Evolutionary conservation across 768 basidiomycete species (phyloP), one percentile per base, ranked within the genome.

Genomic region (Russula brevipes): DNA sequence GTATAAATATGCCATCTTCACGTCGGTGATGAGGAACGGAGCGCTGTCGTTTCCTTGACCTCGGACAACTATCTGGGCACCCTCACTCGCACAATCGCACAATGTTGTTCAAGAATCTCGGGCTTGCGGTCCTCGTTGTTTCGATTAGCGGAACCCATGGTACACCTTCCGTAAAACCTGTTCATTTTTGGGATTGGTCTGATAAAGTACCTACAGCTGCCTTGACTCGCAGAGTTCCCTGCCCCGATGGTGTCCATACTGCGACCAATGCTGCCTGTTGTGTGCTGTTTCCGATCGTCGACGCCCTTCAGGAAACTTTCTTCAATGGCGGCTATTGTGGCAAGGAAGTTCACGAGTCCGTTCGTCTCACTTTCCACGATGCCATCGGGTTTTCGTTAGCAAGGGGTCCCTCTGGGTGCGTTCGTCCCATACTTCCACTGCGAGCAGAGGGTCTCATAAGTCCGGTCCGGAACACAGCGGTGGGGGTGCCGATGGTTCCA

Each of bases 401-500:
- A 19, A 41, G 49, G 54, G 66, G 66, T 8, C 31, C 64, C 16
- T 61, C 64, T 42, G 68, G 66, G 66, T 64, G 33, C 7, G 62
- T 9, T 7, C 12, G 24, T 53, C 49, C 39, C 31, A 61, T 62
- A n/a, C 50, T 58, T 49, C 30, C 31, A 19, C 2, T 51, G 3
- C 4, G 24, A 55, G 11, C 11, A 17, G 16, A 14, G 55, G 10
- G 24, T 24, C 58, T 65, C 4, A 51, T 60, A 2, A 39, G 53
- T 16, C 33, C 38, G 17, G 41, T 24, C 24, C 24, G 24, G 24
- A 49, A 16, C 33, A 45, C 61, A 69, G 65, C 31, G 72, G 74
- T 44, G 70, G 70, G n/a, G 74, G 74, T 3, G 72, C 72, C 50
- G 82, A 83, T 61, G 82, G 81, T 35, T 82, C 81, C 4, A 77